phyloP scores from a whole-genome alignment of 371 early-diverging fungal species.

The Zychaea mexicana region DNA sequence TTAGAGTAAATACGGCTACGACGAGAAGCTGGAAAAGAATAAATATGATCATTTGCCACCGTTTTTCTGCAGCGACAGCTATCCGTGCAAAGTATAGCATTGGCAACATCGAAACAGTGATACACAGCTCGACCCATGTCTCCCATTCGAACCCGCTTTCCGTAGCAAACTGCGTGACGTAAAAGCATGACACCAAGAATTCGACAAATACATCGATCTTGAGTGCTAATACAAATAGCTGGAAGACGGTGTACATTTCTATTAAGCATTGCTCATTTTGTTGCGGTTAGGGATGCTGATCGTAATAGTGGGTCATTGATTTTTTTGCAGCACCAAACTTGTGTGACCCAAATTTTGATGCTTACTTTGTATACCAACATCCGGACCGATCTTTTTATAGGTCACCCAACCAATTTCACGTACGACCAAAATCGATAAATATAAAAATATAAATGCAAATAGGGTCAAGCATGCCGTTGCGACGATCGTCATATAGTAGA shows the following conservation, averaged over 20 bases:
- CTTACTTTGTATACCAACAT: slow-evolving; percentile 43
- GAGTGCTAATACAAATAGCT: slow-evolving; percentile 32
- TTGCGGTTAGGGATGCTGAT: too few relatives aligned
- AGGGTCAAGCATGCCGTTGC: slow-evolving; percentile 26
- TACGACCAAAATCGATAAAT: slow-evolving; percentile 33
- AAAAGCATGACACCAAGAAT: slow-evolving; percentile 31
- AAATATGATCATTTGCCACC: slow-evolving; percentile 34
- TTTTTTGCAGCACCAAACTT: too few relatives aligned
- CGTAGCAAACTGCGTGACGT: slow-evolving; percentile 26
- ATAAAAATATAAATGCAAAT: slow-evolving; percentile 32
- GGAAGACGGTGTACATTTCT: slow-evolving; percentile 46
- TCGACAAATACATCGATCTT: slow-evolving; percentile 34
- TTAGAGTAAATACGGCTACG: slow-evolving; percentile 34
- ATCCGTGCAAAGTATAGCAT: slow-evolving; percentile 44
- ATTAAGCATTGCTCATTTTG: too few relatives aligned
- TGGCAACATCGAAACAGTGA: slow-evolving; percentile 40
- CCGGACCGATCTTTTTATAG: slow-evolving; percentile 53
- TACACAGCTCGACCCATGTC: slow-evolving; percentile 28
- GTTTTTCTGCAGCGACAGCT: slow-evolving; percentile 38
- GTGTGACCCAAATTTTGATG: neutral
- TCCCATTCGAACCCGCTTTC: slow-evolving; percentile 18
- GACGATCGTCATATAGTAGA: slow-evolving; percentile 37
- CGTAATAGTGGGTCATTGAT: too few relatives aligned
- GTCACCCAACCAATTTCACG: slow-evolving; percentile 48
- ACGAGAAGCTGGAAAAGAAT: slow-evolving; percentile 41